Conservation (phyloP, 805 yeast genomes). For the Ogataea henricii region DNA sequence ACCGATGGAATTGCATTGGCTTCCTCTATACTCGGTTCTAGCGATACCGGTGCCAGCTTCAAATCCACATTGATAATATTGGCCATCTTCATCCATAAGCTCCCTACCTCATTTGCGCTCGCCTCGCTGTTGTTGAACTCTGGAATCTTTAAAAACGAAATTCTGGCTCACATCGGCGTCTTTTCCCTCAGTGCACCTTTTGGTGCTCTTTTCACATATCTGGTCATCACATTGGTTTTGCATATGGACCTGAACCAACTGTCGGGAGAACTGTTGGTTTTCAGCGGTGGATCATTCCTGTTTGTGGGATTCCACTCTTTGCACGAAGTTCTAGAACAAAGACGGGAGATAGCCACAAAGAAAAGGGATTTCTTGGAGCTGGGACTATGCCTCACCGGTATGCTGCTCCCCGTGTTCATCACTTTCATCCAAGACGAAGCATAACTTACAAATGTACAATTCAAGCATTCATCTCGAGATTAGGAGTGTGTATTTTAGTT, state of each 20-base stretch:
- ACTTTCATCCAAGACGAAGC: conserved; percentile 28
- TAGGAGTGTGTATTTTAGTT: conserved; percentile 1
- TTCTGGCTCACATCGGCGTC: conserved; percentile 48
- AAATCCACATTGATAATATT: conserved; percentile 46
- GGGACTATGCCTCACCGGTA: conserved; percentile 28
- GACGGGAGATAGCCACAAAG: background rate
- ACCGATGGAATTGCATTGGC: conserved; percentile 79
- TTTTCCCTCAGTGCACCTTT: conserved; percentile 66
- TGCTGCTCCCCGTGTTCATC: conserved; percentile 31
- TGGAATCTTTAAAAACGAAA: conserved; percentile 29
- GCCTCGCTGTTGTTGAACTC: conserved; percentile 52
- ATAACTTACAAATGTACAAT: background rate
- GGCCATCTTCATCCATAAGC: conserved; percentile 68
- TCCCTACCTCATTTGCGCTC: conserved; percentile 75
- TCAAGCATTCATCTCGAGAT: background rate
- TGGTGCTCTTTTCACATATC: conserved; percentile 55
- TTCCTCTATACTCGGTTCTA: conserved; percentile 45
- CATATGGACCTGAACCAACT: conserved; percentile 33
- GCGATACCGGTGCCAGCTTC: conserved; percentile 11
- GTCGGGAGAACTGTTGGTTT: conserved; percentile 55
- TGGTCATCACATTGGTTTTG: conserved; percentile 15
- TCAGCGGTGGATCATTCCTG: conserved; percentile 73
- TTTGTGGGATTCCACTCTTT: conserved; percentile 71
- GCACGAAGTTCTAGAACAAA: conserved; percentile 39
- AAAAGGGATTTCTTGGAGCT: conserved; percentile 15